A percentile compares a stretch with the other conserved stretches of the same genome.
These are phyloP conservation scores for Sabuloglossum arenarium DNA, from an alignment of 495 filamentous ascomycete species.

Conservation along the genomic window DNA sequence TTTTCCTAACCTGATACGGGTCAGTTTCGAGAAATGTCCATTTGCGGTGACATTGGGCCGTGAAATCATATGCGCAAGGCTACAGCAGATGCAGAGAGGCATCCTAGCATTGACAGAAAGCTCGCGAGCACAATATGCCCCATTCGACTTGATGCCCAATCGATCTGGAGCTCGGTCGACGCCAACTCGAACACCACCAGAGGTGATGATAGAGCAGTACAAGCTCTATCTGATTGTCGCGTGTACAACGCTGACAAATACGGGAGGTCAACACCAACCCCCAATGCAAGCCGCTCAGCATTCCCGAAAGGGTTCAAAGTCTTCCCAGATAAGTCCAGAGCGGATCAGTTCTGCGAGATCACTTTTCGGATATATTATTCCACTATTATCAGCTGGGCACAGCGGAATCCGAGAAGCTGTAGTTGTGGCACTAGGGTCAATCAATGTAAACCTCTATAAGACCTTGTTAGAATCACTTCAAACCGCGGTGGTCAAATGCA, in stretches of 20 bases:
- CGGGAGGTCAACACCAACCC: conserved; percentile 43
- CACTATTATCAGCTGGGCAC: conserved; percentile 57
- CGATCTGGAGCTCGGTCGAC: conserved; percentile 25
- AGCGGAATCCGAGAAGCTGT: conserved; percentile 69
- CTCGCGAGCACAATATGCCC: conserved; percentile 35
- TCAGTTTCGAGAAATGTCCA: conserved; percentile 77
- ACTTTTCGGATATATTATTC: conserved; percentile 78
- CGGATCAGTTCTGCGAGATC: conserved; percentile 75
- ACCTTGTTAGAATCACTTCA: conserved; percentile 81
- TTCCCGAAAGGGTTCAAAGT: conserved; percentile 63
- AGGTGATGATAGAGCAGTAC: conserved; percentile 90
- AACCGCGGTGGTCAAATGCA: conserved; percentile 56
- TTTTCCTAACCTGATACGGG: conserved; percentile 84
- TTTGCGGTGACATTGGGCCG: conserved; percentile 76
- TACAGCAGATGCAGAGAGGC: conserved; percentile 76
- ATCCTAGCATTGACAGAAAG: conserved; percentile 62
- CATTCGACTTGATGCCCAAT: conserved; percentile 27
- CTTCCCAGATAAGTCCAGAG: conserved; percentile 37
- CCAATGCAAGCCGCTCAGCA: conserved; percentile 50
- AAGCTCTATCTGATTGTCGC: conserved; percentile 96
- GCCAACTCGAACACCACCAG: conserved; percentile 50
- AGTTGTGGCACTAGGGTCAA: conserved; percentile 80
- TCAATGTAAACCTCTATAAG: conserved; percentile 88
- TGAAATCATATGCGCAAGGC: conserved; percentile 76
- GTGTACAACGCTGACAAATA: conserved; percentile 80